Base-by-base conservation (phyloP, 805 yeast species). In the Teunomyces cretensis region DNA sequence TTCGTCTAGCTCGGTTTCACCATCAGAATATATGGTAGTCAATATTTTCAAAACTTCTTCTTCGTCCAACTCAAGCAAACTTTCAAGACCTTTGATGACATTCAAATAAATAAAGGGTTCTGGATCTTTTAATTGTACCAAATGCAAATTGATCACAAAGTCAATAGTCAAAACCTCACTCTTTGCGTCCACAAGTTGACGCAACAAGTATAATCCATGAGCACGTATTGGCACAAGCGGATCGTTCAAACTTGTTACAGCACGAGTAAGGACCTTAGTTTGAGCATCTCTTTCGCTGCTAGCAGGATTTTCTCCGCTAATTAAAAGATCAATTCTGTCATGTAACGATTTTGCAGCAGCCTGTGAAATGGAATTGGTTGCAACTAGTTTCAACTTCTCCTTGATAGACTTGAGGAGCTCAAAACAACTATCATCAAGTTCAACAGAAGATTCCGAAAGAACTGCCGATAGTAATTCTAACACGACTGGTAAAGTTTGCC, bases 101-200 rank as follows among this genome's bases (percentile, higher is more conserved):
- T 88, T 92, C 44, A 94, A 61, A 59, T 88, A 94, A 12, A 94
- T 80, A 61, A 83, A 92, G 0, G 99, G 96, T 47, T 92, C 99
- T 0, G 80, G 74, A 53, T 89, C 95, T 39, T 76, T 75, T 35
- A 94, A 64, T 52, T 85, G 88, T 1, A 73, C 65, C 13, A 86
- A 56, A 58, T 86, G 88, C 11, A 88, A 62, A 13, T 78, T 72
- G 24, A 88, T 62, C 0, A 79, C 92, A 43, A 78, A 76, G 3
- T 76, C 79, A 8, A 78, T 40, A 0, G 76, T 57, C 11, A 88
- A 59, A 0, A 79, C 80, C 1, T 69, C 60, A n/a, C 87, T 79
- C 30, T 70, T 70, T 26, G 61, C 64, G 33, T 67, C 72, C 5
- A 80, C 71, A 35, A 89, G 68, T 45, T 76, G 73, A 24, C 88